phyloP scores from a whole-genome alignment of 148 eudicot genomes.

The Rhododendron williamsianum region DNA sequence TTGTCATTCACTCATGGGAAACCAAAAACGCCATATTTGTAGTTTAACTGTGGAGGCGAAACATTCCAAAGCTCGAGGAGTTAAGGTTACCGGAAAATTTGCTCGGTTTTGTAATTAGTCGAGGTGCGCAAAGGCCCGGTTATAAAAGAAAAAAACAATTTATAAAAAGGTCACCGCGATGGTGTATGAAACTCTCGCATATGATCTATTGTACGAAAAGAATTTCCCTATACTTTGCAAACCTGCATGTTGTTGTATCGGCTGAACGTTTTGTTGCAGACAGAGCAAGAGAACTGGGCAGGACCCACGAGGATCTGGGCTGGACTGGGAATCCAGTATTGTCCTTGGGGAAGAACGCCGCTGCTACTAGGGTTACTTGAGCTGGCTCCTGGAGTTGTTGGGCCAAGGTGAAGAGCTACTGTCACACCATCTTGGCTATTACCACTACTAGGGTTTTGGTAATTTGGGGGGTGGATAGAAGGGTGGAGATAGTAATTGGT shows the following conservation, averaged over 20 bases:
- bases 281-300: background rate
- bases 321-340: background rate
- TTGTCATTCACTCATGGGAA: background rate
- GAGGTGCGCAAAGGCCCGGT: too few species aligned
- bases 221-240: background rate
- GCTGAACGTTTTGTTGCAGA: background rate
- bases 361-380: background rate
- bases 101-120: too few species aligned
- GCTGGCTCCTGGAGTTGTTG: background rate
- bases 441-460: background rate
- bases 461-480: background rate
- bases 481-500: background rate
- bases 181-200: too few species aligned
- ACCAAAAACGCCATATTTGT: too few species aligned
- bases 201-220: too few species aligned
- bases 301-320: constrained; percentile 1
- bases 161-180: too few species aligned
- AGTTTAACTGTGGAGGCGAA: too few species aligned
- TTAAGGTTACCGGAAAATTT: too few species aligned
- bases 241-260: background rate
- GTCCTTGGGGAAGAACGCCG: background rate
- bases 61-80: too few species aligned
- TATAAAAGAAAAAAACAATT: too few species aligned
- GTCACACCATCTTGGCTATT: background rate
- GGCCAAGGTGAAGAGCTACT: background rate